phyloP scores from a whole-genome alignment of 179 eudicot genomes.

The Spinacia oleracea region DNA sequence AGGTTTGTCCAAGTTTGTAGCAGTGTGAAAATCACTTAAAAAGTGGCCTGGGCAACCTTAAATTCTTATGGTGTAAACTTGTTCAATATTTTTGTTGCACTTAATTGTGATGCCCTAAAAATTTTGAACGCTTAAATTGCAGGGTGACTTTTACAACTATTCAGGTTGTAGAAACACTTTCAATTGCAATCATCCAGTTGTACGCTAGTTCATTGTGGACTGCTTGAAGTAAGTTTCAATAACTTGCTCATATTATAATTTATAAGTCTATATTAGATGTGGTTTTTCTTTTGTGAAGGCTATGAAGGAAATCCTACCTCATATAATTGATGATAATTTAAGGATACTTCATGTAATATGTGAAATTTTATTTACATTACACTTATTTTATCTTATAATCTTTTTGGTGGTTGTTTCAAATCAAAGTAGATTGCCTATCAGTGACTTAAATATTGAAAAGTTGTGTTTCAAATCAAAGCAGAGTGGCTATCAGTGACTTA shows the following conservation, averaged over 20 bases:
- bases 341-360: too few relatives aligned
- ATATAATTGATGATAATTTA: neutral
- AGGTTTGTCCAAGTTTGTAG: slow-evolving; percentile 2
- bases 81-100: neutral
- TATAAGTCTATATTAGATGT: slow-evolving; percentile 2
- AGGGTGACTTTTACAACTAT: slow-evolving; percentile 96
- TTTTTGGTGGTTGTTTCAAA: neutral
- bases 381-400: neutral
- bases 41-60: too few relatives aligned
- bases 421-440: too few relatives aligned
- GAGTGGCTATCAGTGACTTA: too few relatives aligned
- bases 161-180: slow-evolving; percentile 99
- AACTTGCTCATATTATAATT: neutral
- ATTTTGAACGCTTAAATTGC: slow-evolving; percentile 23
- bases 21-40: neutral
- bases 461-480: too few relatives aligned
- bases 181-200: slow-evolving; percentile 95
- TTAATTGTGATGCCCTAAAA: neutral
- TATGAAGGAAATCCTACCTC: neutral
- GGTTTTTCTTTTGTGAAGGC: neutral
- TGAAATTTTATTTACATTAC: neutral
- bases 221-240: slow-evolving; percentile 61
- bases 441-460: too few relatives aligned
- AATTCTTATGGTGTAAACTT: neutral
- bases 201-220: slow-evolving; percentile 90